These are phyloP conservation scores for Daldinia sp. DNA, from an alignment of 2,329 filamentous ascomycete species.

Conservation along the genomic window DNA sequence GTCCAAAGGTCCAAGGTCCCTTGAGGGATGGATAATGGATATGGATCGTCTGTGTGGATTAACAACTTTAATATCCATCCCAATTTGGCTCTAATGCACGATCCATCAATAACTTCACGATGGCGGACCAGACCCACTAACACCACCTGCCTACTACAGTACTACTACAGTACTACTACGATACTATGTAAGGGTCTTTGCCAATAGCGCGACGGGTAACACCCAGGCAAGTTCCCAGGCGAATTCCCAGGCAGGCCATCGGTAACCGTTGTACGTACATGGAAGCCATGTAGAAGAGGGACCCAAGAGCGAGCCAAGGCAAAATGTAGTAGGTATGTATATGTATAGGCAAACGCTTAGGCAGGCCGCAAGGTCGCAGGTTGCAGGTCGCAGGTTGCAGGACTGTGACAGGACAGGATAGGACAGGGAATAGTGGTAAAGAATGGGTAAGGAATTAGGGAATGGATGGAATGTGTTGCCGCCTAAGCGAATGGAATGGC, in stretches of 20 bases:
- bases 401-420: too few relatives aligned
- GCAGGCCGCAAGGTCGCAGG: too few relatives aligned
- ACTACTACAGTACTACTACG: slow-evolving; percentile 26
- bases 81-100: slow-evolving; percentile 38
- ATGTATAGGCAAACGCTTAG: neutral
- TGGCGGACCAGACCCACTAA: slow-evolving; percentile 36
- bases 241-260: slow-evolving; percentile 30
- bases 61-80: slow-evolving; percentile 34
- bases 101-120: slow-evolving; percentile 40
- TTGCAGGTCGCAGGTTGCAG: too few relatives aligned
- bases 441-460: too few relatives aligned
- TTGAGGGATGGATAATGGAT: slow-evolving; percentile 34
- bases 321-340: neutral
- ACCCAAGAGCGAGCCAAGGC: too few relatives aligned
- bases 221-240: too few relatives aligned
- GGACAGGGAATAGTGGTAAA: too few relatives aligned
- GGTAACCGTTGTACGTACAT: too few relatives aligned
- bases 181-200: slow-evolving; percentile 36
- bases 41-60: slow-evolving; percentile 36
- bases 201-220: slow-evolving; percentile 30
- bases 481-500: slow-evolving; percentile 34
- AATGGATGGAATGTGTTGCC: slow-evolving; percentile 21
- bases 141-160: slow-evolving; percentile 38
- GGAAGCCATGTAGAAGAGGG: too few relatives aligned
- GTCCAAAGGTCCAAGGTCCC: slow-evolving; percentile 17